Evolutionary conservation across 257 asterid species (phyloP).

Genomic region (Forsythia suspensa): DNA sequence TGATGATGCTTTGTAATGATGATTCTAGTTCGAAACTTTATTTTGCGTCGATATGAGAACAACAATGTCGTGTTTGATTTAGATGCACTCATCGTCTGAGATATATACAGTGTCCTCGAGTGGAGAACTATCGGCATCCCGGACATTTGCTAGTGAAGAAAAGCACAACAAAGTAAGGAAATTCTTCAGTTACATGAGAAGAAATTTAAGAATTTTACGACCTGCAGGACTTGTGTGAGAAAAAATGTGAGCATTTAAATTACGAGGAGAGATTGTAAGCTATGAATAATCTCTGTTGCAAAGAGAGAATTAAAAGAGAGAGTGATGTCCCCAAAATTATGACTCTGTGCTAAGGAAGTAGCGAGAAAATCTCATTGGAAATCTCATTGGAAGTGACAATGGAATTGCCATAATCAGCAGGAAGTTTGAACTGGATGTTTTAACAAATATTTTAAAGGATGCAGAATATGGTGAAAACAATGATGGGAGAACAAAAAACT

Average conservation of each 20-base stretch:
- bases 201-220: constrained; percentile 49
- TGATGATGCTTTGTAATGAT: constrained; percentile 2
- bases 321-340: constrained; percentile 54
- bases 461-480: constrained; percentile 39
- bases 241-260: constrained; percentile 77
- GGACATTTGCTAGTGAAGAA: constrained; percentile 72
- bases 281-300: constrained; percentile 77
- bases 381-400: constrained; percentile 61
- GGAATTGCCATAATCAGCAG: constrained; percentile 28
- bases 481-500: too few species aligned
- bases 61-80: constrained; percentile 51
- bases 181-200: constrained; percentile 80
- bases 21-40: constrained; percentile 33
- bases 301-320: constrained; percentile 83
- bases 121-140: constrained; percentile 62
- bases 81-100: constrained; percentile 86
- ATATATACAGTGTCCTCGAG: constrained; percentile 69
- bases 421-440: constrained; percentile 67
- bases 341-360: constrained; percentile 69
- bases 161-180: constrained; percentile 65
- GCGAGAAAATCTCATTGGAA: constrained; percentile 70
- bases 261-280: constrained; percentile 87
- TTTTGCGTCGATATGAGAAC: constrained; percentile 38
- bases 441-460: constrained; percentile 80
- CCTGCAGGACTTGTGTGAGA: constrained; percentile 79